Evolutionary conservation across 2,329 filamentous ascomycete species (phyloP).

Genomic region (Dactylonectria macrodidyma): DNA sequence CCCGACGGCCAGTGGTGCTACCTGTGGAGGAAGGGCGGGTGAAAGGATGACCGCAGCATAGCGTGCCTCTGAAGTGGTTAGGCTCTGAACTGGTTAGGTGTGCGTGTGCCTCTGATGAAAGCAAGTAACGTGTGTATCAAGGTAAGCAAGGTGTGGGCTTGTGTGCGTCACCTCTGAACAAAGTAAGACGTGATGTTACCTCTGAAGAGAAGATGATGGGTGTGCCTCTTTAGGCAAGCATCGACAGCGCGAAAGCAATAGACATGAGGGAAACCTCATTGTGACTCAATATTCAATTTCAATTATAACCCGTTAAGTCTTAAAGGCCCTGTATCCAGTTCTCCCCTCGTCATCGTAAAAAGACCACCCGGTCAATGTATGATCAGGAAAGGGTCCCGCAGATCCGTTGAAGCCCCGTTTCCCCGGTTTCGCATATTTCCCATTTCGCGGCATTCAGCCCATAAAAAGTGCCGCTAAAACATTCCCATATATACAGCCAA

Average conservation of each 20-base stretch:
- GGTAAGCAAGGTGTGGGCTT: no score
- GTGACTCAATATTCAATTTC: constrained; percentile 33
- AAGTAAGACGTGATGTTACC: no score
- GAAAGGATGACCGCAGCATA: neutral
- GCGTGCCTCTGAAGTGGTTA: no score
- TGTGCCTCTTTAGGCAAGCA: constrained; percentile 7
- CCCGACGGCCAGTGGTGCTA: constrained; percentile 29
- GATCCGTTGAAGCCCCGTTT: constrained; percentile 15
- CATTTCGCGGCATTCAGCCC: constrained; percentile 21
- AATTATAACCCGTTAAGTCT: constrained; percentile 32
- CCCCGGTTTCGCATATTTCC: neutral
- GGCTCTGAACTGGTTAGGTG: no score
- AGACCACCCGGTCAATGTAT: constrained; percentile 20
- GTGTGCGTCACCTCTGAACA: no score
- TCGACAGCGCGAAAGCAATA: no score
- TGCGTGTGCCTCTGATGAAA: no score
- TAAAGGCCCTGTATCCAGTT: constrained; percentile 32
- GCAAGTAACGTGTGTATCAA: no score
- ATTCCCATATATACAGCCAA: constrained; percentile 40
- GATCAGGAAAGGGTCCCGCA: constrained; percentile 15
- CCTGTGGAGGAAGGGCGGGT: constrained; percentile 1
- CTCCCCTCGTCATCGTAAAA: constrained; percentile 29
- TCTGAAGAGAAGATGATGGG: neutral
- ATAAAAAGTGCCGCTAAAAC: constrained; percentile 1
- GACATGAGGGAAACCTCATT: neutral